These are phyloP conservation scores for Epicoccum nigrum DNA, from an alignment of 2,329 filamentous ascomycete species.

Conservation along the genomic window DNA sequence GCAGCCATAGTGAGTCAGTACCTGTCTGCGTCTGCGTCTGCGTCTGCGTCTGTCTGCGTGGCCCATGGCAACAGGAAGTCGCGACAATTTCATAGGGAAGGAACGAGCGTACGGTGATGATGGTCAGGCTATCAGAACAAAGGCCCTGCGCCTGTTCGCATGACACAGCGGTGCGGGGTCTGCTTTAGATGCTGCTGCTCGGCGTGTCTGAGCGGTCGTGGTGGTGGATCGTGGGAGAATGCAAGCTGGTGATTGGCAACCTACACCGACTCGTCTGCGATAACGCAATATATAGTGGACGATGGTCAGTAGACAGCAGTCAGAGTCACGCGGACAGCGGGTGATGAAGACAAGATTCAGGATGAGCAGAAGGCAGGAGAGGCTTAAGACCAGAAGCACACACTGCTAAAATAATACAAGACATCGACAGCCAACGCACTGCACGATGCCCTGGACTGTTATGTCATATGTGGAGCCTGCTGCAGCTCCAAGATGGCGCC, in stretches of 20 bases:
- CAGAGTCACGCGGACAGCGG: slow-evolving; percentile 15
- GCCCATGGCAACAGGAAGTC: slow-evolving; percentile 1
- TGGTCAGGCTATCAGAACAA: slow-evolving; percentile 18
- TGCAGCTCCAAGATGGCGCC: neutral
- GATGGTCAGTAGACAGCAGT: neutral
- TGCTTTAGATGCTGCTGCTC: slow-evolving; percentile 1
- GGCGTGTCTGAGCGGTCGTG: slow-evolving; percentile 10
- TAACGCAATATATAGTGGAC: neutral
- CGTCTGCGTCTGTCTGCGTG: no score
- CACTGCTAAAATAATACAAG: neutral
- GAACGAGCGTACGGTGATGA: slow-evolving; percentile 28
- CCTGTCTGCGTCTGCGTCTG: slow-evolving; percentile 19
- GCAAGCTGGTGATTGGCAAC: slow-evolving; percentile 39
- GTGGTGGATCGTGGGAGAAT: slow-evolving; percentile 35
- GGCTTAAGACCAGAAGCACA: neutral
- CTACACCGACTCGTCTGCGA: slow-evolving; percentile 25
- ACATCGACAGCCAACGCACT: slow-evolving; percentile 1
- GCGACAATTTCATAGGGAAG: slow-evolving; percentile 14
- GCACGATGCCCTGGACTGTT: slow-evolving; percentile 6
- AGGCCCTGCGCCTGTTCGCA: slow-evolving; percentile 27
- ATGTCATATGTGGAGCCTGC: slow-evolving; percentile 28
- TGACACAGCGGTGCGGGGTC: slow-evolving; percentile 32
- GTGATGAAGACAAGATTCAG: neutral
- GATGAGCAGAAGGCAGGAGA: neutral
- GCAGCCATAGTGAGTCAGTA: slow-evolving; percentile 42